Base-by-base conservation (phyloP, 2,329 filamentous ascomycete genomes). In the Alternaria dauci region DNA sequence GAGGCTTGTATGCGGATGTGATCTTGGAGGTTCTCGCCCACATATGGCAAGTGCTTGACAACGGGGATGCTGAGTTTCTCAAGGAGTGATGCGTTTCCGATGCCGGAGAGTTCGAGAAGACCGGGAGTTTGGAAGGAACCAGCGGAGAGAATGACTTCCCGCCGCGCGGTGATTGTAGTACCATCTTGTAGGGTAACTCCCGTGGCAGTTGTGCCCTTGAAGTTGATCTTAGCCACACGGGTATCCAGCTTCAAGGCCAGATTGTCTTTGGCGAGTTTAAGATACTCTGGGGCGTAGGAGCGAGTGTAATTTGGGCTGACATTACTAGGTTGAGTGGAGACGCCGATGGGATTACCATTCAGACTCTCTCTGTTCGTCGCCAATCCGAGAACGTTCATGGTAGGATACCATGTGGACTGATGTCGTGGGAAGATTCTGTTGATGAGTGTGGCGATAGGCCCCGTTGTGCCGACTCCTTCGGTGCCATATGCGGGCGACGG, bases 321-420 rank as follows among this genome's bases (percentile, higher is more conserved):
- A 58, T 81, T 84, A 62, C 79, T 83, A 9, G 85, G 79, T 59
- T 84, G 82, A 34, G 79, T 81, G 73, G 81, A 83, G 7, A 82
- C 82, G 7, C 86, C 86, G 4, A 85, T 70, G 14, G 81, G 81
- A 48, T 83, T 80, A 2, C 85, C 85, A 14, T 79, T 78, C 2
- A 87, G 76, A 8, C 82, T 85, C 50, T 84, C 75, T n/a, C 70
- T 66, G 53, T 82, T 82, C 5, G 69, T 61, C 3, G 71, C 52
- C 8, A 83, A 74, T 1, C 83, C 84, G 2, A 84, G 71, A 32
- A 77, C 80, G 41, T 82, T 80, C 41, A 86, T 71, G 0, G 83
- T 81, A 0, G 82, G 82, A 20, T 81, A 78, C 75, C 80, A 85
- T 0, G 75, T 67, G 9, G 76, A 61, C 63, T 83, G 81, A 30